A percentile compares a stretch with the other conserved stretches of the same genome.
phyloP scores from a whole-genome alignment of 306 rosid genomes.

The Prunus salicina region DNA sequence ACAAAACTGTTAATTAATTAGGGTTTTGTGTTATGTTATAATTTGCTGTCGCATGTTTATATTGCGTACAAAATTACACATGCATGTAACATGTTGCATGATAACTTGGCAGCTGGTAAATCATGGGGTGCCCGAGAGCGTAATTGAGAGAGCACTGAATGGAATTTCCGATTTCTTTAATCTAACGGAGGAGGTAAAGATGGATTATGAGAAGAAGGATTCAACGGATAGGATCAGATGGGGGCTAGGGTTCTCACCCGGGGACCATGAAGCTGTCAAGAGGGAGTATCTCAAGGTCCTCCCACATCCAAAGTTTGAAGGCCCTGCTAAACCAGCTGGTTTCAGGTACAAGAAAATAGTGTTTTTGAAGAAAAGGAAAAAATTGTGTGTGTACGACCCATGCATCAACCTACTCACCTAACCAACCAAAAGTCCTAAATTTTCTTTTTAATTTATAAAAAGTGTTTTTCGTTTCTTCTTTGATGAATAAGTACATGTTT shows the following conservation, averaged over 20 bases:
- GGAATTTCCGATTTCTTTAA: slow-evolving; percentile 37
- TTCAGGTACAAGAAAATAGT: slow-evolving; percentile 24
- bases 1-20: no score
- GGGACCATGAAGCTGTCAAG: slow-evolving; percentile 23
- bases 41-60: not conserved
- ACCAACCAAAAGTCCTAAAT: no score
- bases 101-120: slow-evolving; percentile 31
- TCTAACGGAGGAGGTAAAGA: slow-evolving; percentile 30
- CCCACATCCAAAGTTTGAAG: slow-evolving; percentile 27
- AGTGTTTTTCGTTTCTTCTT: no score
- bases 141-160: slow-evolving; percentile 24
- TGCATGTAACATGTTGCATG: not conserved
- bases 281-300: slow-evolving; percentile 41
- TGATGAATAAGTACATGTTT: no score
- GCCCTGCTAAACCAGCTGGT: slow-evolving; percentile 19
- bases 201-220: slow-evolving; percentile 8
- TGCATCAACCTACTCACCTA: no score
- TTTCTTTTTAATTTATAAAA: no score
- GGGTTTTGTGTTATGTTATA: not conserved
- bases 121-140: slow-evolving; percentile 31
- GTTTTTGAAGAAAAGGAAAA: not conserved
- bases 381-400: no score
- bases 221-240: slow-evolving; percentile 33
- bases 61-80: not conserved
- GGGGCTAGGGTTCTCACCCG: slow-evolving; percentile 18